Conservation (phyloP, 116 monocot species). For the Papilionanthe hybrid region DNA sequence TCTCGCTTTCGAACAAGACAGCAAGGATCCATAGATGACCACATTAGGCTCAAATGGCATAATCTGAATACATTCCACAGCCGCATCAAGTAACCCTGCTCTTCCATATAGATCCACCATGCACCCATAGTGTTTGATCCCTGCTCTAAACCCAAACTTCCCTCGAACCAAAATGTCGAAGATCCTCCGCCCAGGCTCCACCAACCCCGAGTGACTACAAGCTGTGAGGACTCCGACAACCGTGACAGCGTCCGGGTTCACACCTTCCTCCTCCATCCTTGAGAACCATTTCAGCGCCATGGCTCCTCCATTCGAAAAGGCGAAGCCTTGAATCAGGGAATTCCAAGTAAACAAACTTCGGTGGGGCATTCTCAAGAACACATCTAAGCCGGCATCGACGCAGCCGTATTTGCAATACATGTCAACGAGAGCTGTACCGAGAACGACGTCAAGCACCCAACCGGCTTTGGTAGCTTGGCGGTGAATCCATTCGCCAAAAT, state of each 20-base stretch:
- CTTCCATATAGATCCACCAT: constrained; percentile 45
- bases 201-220: constrained; percentile 41
- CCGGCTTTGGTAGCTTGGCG: constrained; percentile 9
- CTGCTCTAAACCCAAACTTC: constrained; percentile 33
- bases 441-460: constrained; percentile 33
- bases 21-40: constrained; percentile 32
- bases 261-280: constrained; percentile 30
- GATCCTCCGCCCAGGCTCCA: constrained; percentile 26
- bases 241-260: constrained; percentile 28
- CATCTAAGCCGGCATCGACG: constrained; percentile 6
- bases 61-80: constrained; percentile 25
- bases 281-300: constrained; percentile 32
- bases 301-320: constrained; percentile 18
- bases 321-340: constrained; percentile 29
- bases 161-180: constrained; percentile 22
- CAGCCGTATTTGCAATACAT: constrained; percentile 56
- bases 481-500: constrained; percentile 39
- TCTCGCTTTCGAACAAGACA: constrained; percentile 29
- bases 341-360: constrained; percentile 44
- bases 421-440: constrained; percentile 37
- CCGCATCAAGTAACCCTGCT: constrained; percentile 35
- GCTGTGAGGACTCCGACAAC: constrained; percentile 37
- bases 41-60: constrained; percentile 42
- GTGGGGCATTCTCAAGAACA: constrained; percentile 26
- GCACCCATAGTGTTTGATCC: constrained; percentile 57